A percentile compares a stretch with the other conserved stretches of the same genome.
Evolutionary conservation across 1,139 yeast species (phyloP).

Genomic region (Eremothecium coryli): DNA sequence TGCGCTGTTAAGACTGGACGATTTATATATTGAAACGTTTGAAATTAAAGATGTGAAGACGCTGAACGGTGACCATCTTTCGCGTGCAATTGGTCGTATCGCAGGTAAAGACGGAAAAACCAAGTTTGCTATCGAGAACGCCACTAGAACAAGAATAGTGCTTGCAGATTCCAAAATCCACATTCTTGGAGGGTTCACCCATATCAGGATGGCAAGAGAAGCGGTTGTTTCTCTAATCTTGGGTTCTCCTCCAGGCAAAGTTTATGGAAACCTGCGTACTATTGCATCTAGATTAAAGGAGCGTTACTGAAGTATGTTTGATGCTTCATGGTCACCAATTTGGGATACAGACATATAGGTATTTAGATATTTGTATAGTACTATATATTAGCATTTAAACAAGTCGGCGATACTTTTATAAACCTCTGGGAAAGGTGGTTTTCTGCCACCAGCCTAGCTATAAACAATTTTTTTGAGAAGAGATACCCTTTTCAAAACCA

Average conservation of each 20-base stretch:
- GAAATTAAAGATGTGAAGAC: conserved; percentile 96
- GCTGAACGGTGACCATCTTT: conserved; percentile 86
- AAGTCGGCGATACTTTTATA: too few species aligned
- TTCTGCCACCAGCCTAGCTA: too few species aligned
- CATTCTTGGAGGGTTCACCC: conserved; percentile 92
- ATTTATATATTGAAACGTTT: conserved; percentile 90
- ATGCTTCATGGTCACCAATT: not conserved
- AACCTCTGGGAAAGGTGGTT: too few species aligned
- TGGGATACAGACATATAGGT: not conserved
- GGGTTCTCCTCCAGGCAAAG: conserved; percentile 98
- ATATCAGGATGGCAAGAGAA: conserved; percentile 95
- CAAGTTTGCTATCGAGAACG: conserved; percentile 95
- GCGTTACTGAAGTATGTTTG: conserved; percentile 67
- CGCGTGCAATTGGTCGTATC: conserved; percentile 98
- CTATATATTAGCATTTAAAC: too few species aligned
- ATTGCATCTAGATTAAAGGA: conserved; percentile 97
- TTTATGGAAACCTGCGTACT: conserved; percentile 91
- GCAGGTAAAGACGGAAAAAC: conserved; percentile 99
- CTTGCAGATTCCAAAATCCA: conserved; percentile 95
- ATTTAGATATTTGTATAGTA: too few species aligned
- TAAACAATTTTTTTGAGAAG: too few species aligned
- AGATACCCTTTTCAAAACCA: too few species aligned
- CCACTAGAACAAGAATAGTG: conserved; percentile 95
- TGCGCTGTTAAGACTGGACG: conserved; percentile 88
- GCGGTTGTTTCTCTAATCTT: conserved; percentile 88